Base-by-base conservation (phyloP, 75 land plant genomes). In the Pseudotsuga menziesii region DNA sequence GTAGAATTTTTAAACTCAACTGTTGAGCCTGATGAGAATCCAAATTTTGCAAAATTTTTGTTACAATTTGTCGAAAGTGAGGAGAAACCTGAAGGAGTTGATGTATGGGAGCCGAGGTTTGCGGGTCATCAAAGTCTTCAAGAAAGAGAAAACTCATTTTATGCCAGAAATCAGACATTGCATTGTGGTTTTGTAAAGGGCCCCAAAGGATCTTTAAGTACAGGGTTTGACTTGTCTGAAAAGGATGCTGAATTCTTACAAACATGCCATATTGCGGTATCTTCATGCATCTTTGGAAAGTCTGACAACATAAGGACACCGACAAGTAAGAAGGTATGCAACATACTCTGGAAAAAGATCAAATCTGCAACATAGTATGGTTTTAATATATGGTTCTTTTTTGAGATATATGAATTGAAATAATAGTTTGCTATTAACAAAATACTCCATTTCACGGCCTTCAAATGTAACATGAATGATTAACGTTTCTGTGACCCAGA, bases 231-330 rank as follows among this genome's bases (percentile, higher is more conserved):
- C 79, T 77, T 97, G 76, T 77, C 76, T 76, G 92, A 88, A 44
- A 69, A 79, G 26, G 99, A 97, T 74, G 82, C 72, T 26, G 58
- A 74, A 35, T 90, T 81, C 81, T 86, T 97, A 88, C 57, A 58
- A 23, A 80, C 81, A 19, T 97, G 99, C 74, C 62, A 36, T 11
- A 76, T 97, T 78, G 99, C 84, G 19, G 98, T 97, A 6, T 94
- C 99, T 22, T 97, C 99, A 55, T 97, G 99, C 83, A 97, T 97
- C 56, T 97, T 97, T 87, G 99, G 99, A 19, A 92, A 77, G 83
- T 94, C 88, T 73, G 99, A 97, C 76, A 86, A 88, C 78, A 32
- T 97, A 66, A 84, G 96, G 70, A 61, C 89, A 76, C 99, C 99
- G 12, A 83, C 89, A 19, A 89, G 82, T 57, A 89, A 81, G 75